Evolutionary conservation across 2,329 filamentous ascomycete species (phyloP), one percentile per base, ranked within the genome.

Genomic region (Cytospora piceae): DNA sequence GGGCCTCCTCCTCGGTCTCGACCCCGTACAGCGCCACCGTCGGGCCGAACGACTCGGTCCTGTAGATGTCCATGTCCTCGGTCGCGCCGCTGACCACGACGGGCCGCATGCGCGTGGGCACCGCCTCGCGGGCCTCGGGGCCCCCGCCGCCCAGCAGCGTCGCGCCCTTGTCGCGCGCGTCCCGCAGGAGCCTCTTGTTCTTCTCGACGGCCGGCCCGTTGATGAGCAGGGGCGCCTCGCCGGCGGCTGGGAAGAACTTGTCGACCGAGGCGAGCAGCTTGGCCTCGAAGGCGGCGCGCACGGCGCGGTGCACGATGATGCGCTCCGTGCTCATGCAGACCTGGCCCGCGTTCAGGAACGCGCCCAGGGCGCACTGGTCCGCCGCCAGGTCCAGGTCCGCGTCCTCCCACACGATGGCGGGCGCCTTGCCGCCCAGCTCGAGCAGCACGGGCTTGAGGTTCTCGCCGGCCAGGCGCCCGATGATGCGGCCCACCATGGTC

Each of bases 311-410:
- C 4, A 88, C 82, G 11, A 88, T 72, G 37, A 95, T 89, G 32
- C 88, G 85, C 78, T 96, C 92, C 0, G 92, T 95, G 22, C 85
- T 84, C 92, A 96, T 95, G 82, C 93, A 96, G 55, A 95, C 87
- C 78, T 96, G 93, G 0, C 93, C 93, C 2, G 82, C 81, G 74
- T 94, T 85, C 67, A 92, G 72, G 73, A 94, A 93, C 0, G 91
- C 82, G 4, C 92, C 92, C 1, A 90, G 75, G 0, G 87, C 87
- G 70, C 89, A 91, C 71, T 87, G 84, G 15, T 81, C 75, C 0
- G 91, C 93, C 0, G 93, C 92, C 29, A 86, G 81, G 34, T 90
- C 83, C 51, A 96, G 74, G 72, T 96, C 85, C 17, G 93, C 92
- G 75, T 96, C 93, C 59, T 91, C 88, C 75, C 90, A 87, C 0